Evolutionary conservation across 2,329 filamentous ascomycete species (phyloP), one percentile per base, ranked within the genome.

Genomic region (Apiospora hydei): DNA sequence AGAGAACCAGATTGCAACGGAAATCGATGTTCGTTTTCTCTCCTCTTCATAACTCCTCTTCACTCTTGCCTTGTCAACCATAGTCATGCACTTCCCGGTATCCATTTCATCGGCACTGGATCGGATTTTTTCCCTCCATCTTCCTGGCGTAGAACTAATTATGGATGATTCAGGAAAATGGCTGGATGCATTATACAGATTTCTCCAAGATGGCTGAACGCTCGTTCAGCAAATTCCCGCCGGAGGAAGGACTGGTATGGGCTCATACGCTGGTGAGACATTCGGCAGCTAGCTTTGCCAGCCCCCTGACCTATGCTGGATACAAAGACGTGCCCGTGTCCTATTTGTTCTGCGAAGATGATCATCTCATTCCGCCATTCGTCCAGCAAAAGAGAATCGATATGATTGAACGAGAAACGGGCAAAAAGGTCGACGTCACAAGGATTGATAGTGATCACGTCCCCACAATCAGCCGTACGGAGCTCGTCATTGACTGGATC

Each of bases 281-380:
- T 67, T 83, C 81, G 0, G 73, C 77, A 11, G 71, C 76, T 14
- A 80, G 77, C 64, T 85, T 85, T 73, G 70, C 64, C 0, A 77
- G 77, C 26, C 73, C 76, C 3, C 72, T 85, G 53, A 83, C 81
- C 1, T 78, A 85, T 73, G 72, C 80, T 2, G 83, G 82, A 0
- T 85, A 84, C 72, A 82, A 81, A 71, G 78, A 85, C 47, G 76
- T 84, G 1, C 81, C 81, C 0, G 81, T 82, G 3, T 84, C 81
- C 0, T 86, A 82, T 72, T 74, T 85, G 11, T 2, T 85, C 16
- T 82, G 81, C 51, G 80, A 82, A 64, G 72, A 79, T 0, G 83
- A 86, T 72, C 14, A 70, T 14, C 74, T 77, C n/a, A 75, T 85
- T n/a, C 67, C 76, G 1, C 75, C 80, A 0, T 71, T 74, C 26